phyloP scores from a whole-genome alignment of 2,329 filamentous ascomycete genomes.

The Colletotrichum sublineola region DNA sequence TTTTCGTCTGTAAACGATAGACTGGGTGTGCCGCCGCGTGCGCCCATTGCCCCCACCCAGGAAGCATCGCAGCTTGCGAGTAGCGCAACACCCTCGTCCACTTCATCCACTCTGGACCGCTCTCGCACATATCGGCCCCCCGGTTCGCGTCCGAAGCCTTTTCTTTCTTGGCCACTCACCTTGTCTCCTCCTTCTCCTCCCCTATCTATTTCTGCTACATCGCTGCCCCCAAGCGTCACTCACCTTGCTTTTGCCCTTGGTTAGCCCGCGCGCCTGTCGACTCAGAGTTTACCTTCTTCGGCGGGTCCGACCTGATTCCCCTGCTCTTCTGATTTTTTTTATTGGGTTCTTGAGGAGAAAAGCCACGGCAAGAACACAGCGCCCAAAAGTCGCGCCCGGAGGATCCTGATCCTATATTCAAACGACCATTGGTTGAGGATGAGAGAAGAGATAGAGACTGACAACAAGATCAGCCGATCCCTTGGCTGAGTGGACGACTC shows the following conservation, averaged over 20 bases:
- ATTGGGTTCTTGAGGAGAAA: background rate
- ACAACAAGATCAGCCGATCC: conserved; percentile 36
- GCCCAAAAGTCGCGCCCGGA: conserved; percentile 1
- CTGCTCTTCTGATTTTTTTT: background rate
- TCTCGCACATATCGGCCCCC: conserved; percentile 21
- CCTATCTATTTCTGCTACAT: conserved; percentile 28
- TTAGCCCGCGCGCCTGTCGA: conserved; percentile 15
- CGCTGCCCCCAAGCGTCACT: conserved; percentile 19
- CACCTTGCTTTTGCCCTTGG: background rate
- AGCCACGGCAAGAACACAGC: background rate
- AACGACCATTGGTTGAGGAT: conserved; percentile 37
- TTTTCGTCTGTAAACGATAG: conserved; percentile 22
- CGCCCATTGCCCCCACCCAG: conserved; percentile 28
- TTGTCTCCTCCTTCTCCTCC: conserved; percentile 2
- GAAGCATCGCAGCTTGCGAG: conserved; percentile 37
- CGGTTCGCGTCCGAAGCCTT: conserved; percentile 30
- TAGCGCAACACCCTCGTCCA: conserved; percentile 31
- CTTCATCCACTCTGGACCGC: conserved; percentile 37
- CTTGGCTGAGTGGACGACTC: conserved; percentile 40
- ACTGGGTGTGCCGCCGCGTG: conserved; percentile 32
- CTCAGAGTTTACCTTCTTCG: conserved; percentile 15
- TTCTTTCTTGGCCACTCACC: conserved; percentile 30
- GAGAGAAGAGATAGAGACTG: conserved; percentile 33
- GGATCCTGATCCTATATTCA: background rate
- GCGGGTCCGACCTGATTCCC: conserved; percentile 18